phyloP scores from a whole-genome alignment of 495 filamentous ascomycete genomes.

The Aeminium ludgeri region DNA sequence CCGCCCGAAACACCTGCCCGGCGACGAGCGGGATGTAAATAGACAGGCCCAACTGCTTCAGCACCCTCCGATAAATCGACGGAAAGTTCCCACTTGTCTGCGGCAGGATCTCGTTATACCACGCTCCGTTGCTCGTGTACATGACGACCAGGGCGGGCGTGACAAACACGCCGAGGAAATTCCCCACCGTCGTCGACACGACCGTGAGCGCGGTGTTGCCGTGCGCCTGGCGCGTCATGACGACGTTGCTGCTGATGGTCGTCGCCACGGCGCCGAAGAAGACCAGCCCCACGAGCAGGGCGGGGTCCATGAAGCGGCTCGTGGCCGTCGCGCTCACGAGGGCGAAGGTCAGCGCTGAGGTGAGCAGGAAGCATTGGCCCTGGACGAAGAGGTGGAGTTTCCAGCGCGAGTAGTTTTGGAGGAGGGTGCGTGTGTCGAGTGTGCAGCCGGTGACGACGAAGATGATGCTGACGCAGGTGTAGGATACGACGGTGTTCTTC shows the following conservation, averaged over 20 bases:
- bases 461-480: slow-evolving; percentile 23
- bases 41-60: slow-evolving; percentile 28
- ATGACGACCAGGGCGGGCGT: slow-evolving; percentile 27
- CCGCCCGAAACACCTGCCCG: slow-evolving; percentile 22
- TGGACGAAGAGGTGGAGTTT: slow-evolving; percentile 27
- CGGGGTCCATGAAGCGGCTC: slow-evolving; percentile 28
- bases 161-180: slow-evolving; percentile 28
- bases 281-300: slow-evolving; percentile 28
- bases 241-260: slow-evolving; percentile 27
- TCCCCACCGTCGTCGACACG: slow-evolving; percentile 29
- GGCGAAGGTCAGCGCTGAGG: slow-evolving; percentile 24
- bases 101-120: slow-evolving; percentile 28
- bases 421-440: slow-evolving; percentile 21
- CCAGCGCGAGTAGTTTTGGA: slow-evolving; percentile 26
- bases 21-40: slow-evolving; percentile 27
- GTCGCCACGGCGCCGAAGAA: slow-evolving; percentile 26
- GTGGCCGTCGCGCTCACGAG: slow-evolving; percentile 25
- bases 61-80: slow-evolving; percentile 25
- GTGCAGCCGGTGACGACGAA: slow-evolving; percentile 31
- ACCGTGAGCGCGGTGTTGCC: slow-evolving; percentile 28
- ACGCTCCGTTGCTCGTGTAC: slow-evolving; percentile 23
- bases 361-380: slow-evolving; percentile 27
- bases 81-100: slow-evolving; percentile 13
- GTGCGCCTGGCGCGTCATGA: slow-evolving; percentile 29
- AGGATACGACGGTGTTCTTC: slow-evolving; percentile 24